These are phyloP conservation scores for Pezicula radicicola DNA, from an alignment of 2,329 filamentous ascomycete species.

Conservation along the genomic window DNA sequence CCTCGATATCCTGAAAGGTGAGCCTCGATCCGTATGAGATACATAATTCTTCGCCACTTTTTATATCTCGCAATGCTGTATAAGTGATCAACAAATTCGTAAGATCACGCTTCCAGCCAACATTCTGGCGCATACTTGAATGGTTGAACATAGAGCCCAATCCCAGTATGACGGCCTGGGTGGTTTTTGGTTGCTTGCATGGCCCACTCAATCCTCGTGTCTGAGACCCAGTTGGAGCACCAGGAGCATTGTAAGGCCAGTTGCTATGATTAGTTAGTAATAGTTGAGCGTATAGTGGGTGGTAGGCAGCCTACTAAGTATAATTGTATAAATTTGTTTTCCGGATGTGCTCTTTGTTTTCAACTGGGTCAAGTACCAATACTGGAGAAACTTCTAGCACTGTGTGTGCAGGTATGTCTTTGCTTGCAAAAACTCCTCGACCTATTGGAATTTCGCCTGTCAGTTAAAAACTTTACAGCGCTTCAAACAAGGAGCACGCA, in stretches of 20 bases:
- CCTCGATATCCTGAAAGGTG: constrained; percentile 32
- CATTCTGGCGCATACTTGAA: constrained; percentile 46
- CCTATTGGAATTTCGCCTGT: constrained; percentile 31
- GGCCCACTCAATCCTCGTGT: constrained; percentile 15
- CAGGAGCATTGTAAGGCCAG: constrained; percentile 23
- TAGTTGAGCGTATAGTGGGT: neutral
- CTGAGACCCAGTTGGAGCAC: constrained; percentile 10
- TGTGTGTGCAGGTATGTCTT: constrained; percentile 41
- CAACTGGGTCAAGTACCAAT: constrained; percentile 41
- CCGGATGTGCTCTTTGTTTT: constrained; percentile 45
- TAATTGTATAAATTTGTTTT: constrained; percentile 52
- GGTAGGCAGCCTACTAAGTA: constrained; percentile 43
- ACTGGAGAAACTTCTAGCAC: constrained; percentile 51
- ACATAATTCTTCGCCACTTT: constrained; percentile 51
- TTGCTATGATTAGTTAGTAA: constrained; percentile 17
- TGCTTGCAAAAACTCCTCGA: constrained; percentile 48
- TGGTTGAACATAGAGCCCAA: constrained; percentile 59
- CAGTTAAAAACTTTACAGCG: neutral
- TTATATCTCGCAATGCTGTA: constrained; percentile 44
- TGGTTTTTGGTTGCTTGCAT: constrained; percentile 26
- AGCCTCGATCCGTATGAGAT: constrained; percentile 33
- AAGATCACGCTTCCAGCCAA: constrained; percentile 50
- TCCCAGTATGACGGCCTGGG: constrained; percentile 51
- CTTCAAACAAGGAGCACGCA: neutral
- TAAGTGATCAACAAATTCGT: constrained; percentile 43